phyloP scores from a whole-genome alignment of 2,329 filamentous ascomycete genomes.

The Ophiocordyceps camponoti-rufipedis region DNA sequence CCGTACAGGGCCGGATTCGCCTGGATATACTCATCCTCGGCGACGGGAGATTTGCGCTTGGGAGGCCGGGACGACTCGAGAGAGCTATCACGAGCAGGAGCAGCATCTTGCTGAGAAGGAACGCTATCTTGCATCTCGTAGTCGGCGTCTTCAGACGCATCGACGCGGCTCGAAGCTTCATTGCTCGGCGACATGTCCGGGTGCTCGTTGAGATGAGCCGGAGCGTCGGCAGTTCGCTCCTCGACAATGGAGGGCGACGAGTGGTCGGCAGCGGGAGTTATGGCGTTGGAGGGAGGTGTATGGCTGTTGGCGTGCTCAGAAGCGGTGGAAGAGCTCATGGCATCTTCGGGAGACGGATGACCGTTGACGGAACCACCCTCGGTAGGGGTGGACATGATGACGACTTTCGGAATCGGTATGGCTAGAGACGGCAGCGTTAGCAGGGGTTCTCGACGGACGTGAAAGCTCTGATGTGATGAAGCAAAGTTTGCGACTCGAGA shows the following conservation, averaged over 20 bases:
- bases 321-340: constrained; percentile 19
- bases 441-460: constrained; percentile 6
- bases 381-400: constrained; percentile 44
- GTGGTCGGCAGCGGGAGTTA: constrained; percentile 34
- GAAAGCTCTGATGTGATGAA: constrained; percentile 7
- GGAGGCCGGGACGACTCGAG: constrained; percentile 47
- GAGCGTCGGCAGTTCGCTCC: constrained; percentile 19
- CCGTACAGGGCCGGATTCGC: constrained; percentile 93
- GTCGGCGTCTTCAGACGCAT: constrained; percentile 51
- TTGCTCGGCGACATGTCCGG: constrained; percentile 25
- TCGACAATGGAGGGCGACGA: constrained; percentile 24
- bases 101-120: constrained; percentile 21
- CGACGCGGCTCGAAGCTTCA: constrained; percentile 30
- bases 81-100: constrained; percentile 47
- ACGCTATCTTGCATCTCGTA: constrained; percentile 54
- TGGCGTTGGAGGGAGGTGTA: constrained; percentile 59
- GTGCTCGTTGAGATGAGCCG: constrained; percentile 20
- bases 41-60: constrained; percentile 54
- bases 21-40: constrained; percentile 69
- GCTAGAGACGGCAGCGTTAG: constrained; percentile 18
- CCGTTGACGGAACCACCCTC: constrained; percentile 48
- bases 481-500: constrained; percentile 12
- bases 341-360: constrained; percentile 36
- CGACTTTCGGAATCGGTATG: constrained; percentile 41
- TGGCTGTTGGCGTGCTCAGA: constrained; percentile 26